Evolutionary conservation across 2,329 filamentous ascomycete genomes (phyloP).

Genomic region (Trichophyton benhamiae): DNA sequence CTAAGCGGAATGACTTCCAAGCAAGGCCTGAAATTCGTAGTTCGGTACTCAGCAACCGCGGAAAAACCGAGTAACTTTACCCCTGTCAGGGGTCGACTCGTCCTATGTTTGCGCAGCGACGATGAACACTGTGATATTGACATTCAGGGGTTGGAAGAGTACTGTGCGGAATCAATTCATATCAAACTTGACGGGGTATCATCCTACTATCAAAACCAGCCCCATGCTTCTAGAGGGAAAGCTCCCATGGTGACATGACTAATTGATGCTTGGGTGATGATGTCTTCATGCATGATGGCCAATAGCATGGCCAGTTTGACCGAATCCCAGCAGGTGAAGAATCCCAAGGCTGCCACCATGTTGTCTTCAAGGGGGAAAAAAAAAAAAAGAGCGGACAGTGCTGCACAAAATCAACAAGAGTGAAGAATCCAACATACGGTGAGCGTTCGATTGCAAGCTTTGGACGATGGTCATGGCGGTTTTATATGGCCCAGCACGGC

Average conservation of each 20-base stretch:
- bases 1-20: neutral
- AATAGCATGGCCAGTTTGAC: neutral
- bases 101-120: neutral
- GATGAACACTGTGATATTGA: neutral
- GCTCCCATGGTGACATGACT: neutral
- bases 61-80: neutral
- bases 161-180: neutral
- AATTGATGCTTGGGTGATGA: neutral
- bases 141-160: neutral
- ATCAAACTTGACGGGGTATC: neutral
- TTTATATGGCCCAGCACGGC: neutral
- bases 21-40: neutral
- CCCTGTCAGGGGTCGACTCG: neutral
- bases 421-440: neutral
- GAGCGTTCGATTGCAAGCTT: neutral
- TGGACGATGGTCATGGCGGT: neutral
- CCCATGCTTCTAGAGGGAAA: neutral
- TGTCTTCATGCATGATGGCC: neutral
- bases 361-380: neutral
- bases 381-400: neutral
- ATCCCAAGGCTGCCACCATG: neutral
- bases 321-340: neutral
- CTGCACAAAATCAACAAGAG: neutral
- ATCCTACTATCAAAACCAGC: neutral
- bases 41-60: neutral